phyloP scores from a whole-genome alignment of 495 filamentous ascomycete species.

The Annulohypoxylon moriforme region DNA sequence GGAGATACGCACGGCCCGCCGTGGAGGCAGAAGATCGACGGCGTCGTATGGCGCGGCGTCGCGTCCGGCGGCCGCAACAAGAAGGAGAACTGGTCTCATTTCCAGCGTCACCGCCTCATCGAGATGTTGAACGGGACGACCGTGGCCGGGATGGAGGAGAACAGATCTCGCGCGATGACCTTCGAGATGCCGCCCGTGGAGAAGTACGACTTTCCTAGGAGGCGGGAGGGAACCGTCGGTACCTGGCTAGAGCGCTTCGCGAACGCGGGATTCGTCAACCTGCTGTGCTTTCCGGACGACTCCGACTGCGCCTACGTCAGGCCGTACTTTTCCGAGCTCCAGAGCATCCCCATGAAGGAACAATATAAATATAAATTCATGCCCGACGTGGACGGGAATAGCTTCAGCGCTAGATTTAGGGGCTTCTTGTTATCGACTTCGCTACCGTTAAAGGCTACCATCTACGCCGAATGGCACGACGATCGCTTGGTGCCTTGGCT shows the following conservation, averaged over 20 bases:
- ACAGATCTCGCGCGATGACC: constrained; percentile 46
- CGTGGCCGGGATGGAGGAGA: constrained; percentile 57
- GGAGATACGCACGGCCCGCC: constrained; percentile 59
- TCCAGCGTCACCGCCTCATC: constrained; percentile 80
- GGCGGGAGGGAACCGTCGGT: constrained; percentile 45
- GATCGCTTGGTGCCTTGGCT: constrained; percentile 69
- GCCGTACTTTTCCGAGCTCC: constrained; percentile 49
- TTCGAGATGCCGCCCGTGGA: constrained; percentile 53
- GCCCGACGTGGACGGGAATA: constrained; percentile 72
- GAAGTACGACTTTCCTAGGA: constrained; percentile 49
- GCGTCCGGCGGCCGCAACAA: constrained; percentile 75
- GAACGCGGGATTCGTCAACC: constrained; percentile 56
- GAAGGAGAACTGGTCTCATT: constrained; percentile 71
- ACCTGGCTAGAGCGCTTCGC: constrained; percentile 53
- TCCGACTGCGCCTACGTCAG: constrained; percentile 55
- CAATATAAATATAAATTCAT: constrained; percentile 70
- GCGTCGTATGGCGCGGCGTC: constrained; percentile 75
- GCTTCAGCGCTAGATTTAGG: constrained; percentile 70
- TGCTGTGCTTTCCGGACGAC: constrained; percentile 49
- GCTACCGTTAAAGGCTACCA: constrained; percentile 70
- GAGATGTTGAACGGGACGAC: constrained; percentile 73
- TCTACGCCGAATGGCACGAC: constrained; percentile 75
- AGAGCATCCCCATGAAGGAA: constrained; percentile 58
- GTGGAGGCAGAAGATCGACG: constrained; percentile 68
- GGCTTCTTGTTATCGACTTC: constrained; percentile 69